phyloP scores from a whole-genome alignment of 2,329 filamentous ascomycete species.

The Aspergillus calidoustus region DNA sequence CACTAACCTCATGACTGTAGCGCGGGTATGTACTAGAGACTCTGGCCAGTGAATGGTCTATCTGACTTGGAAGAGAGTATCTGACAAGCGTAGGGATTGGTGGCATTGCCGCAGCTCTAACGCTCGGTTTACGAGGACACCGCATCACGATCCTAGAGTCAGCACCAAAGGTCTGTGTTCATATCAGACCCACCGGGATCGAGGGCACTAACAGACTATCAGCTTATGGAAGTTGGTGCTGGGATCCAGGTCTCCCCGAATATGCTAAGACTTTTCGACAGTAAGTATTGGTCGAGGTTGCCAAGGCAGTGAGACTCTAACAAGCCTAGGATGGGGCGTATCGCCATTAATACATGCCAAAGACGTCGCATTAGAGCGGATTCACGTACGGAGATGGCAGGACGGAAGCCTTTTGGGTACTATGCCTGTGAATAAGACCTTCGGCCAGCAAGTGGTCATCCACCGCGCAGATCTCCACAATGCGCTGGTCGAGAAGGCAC shows the following conservation, averaged over 20 bases:
- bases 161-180: constrained; percentile 32
- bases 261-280: constrained; percentile 74
- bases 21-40: constrained; percentile 31
- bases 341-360: constrained; percentile 39
- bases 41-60: neutral
- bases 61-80: neutral
- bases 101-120: constrained; percentile 41
- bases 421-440: constrained; percentile 41
- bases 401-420: constrained; percentile 37
- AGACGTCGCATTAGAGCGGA: constrained; percentile 40
- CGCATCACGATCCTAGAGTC: constrained; percentile 39
- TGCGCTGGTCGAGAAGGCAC: constrained; percentile 34
- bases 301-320: neutral
- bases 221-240: constrained; percentile 65
- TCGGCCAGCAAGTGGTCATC: constrained; percentile 40
- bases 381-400: constrained; percentile 43
- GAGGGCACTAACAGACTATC: constrained; percentile 10
- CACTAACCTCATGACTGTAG: constrained; percentile 25
- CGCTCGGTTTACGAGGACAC: constrained; percentile 40
- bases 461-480: constrained; percentile 44
- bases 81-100: constrained; percentile 36
- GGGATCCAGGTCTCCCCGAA: constrained; percentile 85
- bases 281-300: constrained; percentile 33
- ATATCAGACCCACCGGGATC: neutral
- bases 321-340: constrained; percentile 39